Percentiles rank a stretch among this genome's conserved stretches.
Evolutionary conservation across 768 basidiomycete species (phyloP).

Genomic region (Mycena haematopus): DNA sequence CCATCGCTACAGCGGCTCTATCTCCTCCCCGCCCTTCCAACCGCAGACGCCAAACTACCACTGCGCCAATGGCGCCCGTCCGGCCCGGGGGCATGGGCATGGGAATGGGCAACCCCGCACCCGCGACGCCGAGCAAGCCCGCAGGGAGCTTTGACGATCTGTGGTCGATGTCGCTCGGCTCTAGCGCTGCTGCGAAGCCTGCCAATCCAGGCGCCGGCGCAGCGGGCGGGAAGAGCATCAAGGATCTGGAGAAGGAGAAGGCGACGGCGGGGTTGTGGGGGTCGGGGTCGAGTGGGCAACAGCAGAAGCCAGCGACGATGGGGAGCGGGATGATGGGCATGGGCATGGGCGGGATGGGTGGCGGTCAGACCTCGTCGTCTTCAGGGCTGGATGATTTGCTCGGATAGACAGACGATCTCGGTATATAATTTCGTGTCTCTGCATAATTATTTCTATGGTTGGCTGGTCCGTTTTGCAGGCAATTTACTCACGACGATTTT

Average conservation of each 20-base stretch:
- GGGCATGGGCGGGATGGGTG: conserved; percentile 23
- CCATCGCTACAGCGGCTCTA: conserved; percentile 22
- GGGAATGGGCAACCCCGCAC: conserved; percentile 23
- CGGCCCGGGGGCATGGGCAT: background rate
- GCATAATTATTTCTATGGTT: conserved; percentile 17
- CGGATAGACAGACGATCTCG: conserved; percentile 1
- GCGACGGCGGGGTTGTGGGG: conserved; percentile 85
- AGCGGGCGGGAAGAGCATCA: conserved; percentile 74
- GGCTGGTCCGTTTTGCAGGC: background rate
- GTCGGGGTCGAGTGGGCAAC: conserved; percentile 20
- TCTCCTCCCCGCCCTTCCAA: conserved; percentile 38
- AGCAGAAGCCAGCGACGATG: conserved; percentile 16
- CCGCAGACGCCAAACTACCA: conserved; percentile 32
- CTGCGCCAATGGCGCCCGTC: conserved; percentile 38
- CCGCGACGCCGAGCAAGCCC: conserved; percentile 46
- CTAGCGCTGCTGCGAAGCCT: conserved; percentile 39
- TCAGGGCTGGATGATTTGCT: conserved; percentile 25
- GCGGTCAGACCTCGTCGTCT: conserved; percentile 9
- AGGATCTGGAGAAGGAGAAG: conserved; percentile 90
- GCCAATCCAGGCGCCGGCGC: conserved; percentile 42
- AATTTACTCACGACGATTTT: too few relatives aligned
- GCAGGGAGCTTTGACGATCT: conserved; percentile 83
- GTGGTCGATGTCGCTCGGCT: conserved; percentile 82
- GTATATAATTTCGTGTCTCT: conserved; percentile 13
- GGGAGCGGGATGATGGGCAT: conserved; percentile 28